These are phyloP conservation scores for Acorus calamus DNA, from an alignment of 106 monocot species.

Conservation along the genomic window DNA sequence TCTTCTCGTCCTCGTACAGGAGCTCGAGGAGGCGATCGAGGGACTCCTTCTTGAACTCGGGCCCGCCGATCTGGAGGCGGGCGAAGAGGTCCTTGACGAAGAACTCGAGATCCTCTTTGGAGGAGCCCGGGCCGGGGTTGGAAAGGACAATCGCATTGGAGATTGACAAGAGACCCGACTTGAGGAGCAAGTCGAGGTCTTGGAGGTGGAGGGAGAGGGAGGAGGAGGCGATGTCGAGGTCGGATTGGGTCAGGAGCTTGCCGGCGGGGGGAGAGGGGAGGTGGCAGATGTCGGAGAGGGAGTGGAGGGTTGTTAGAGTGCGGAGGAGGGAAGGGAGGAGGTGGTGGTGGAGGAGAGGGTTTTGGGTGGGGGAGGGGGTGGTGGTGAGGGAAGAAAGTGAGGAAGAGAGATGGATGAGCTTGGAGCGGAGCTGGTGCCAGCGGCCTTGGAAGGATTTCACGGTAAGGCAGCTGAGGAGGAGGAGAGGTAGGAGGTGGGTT, in stretches of 20 bases:
- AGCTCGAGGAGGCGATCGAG: constrained; percentile 46
- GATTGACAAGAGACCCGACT: too few species aligned
- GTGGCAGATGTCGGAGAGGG: constrained; percentile 46
- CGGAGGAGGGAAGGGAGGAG: constrained; percentile 27
- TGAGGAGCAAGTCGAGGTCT: too few species aligned
- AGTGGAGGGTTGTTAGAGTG: constrained; percentile 24
- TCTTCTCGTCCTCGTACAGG: constrained; percentile 21
- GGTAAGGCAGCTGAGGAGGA: constrained; percentile 46
- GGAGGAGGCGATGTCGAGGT: constrained; percentile 56
- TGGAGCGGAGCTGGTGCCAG: constrained; percentile 54
- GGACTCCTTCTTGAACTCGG: too few species aligned
- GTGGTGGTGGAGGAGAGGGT: constrained; percentile 31
- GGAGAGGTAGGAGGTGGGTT: constrained; percentile 46
- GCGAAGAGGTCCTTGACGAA: too few species aligned
- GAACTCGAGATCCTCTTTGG: too few species aligned
- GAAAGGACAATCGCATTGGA: too few species aligned
- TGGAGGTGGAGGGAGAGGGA: too few species aligned
- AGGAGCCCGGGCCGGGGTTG: too few species aligned
- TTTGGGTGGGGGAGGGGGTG: constrained; percentile 5
- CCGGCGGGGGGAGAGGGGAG: constrained; percentile 33
- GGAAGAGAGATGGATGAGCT: constrained; percentile 34
- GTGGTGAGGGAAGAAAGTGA: constrained; percentile 22
- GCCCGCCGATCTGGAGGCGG: too few species aligned
- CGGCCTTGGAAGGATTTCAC: constrained; percentile 33
- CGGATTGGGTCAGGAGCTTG: constrained; percentile 55